These are phyloP conservation scores for Scleroderma bovista DNA, from an alignment of 768 basidiomycete genomes.

Conservation along the genomic window DNA sequence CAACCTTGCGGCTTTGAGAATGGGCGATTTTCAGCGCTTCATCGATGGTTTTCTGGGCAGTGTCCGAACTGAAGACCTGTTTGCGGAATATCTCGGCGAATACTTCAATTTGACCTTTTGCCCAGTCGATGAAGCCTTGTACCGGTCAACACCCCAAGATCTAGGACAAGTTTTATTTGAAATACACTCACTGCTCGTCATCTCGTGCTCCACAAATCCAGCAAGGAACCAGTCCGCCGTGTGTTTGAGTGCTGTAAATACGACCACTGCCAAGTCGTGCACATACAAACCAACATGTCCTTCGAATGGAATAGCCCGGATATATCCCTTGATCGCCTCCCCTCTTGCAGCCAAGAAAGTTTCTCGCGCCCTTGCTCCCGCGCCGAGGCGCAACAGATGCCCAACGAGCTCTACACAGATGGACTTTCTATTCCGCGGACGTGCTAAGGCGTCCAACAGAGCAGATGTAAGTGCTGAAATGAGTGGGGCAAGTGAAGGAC, in stretches of 20 bases:
- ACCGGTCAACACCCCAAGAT: background rate
- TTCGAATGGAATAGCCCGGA: slow-evolving; percentile 87
- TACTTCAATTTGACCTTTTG: slow-evolving; percentile 74
- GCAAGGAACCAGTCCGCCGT: slow-evolving; percentile 97
- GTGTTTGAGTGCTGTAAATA: slow-evolving; percentile 93
- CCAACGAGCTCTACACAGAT: slow-evolving; percentile 65
- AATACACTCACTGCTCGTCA: slow-evolving; percentile 71
- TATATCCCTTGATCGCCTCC: slow-evolving; percentile 65
- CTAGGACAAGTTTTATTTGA: background rate
- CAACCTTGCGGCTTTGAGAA: slow-evolving; percentile 78
- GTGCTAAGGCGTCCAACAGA: slow-evolving; percentile 68
- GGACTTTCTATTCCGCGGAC: slow-evolving; percentile 72
- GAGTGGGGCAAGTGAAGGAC: slow-evolving; percentile 56
- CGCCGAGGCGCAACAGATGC: slow-evolving; percentile 68
- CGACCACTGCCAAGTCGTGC: slow-evolving; percentile 80
- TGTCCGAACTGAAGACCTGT: slow-evolving; percentile 86
- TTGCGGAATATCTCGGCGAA: slow-evolving; percentile 84
- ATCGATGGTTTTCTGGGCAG: slow-evolving; percentile 62
- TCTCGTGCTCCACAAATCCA: slow-evolving; percentile 93
- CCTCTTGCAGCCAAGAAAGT: slow-evolving; percentile 79
- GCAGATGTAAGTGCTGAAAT: slow-evolving; percentile 64
- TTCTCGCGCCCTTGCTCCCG: slow-evolving; percentile 71
- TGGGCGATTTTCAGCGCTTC: slow-evolving; percentile 77
- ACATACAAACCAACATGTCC: slow-evolving; percentile 85
- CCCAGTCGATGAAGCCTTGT: slow-evolving; percentile 91